Evolutionary conservation across 768 basidiomycete genomes (phyloP), one percentile per base, ranked within the genome.

Genomic region (Leccinum aurantiacum): DNA sequence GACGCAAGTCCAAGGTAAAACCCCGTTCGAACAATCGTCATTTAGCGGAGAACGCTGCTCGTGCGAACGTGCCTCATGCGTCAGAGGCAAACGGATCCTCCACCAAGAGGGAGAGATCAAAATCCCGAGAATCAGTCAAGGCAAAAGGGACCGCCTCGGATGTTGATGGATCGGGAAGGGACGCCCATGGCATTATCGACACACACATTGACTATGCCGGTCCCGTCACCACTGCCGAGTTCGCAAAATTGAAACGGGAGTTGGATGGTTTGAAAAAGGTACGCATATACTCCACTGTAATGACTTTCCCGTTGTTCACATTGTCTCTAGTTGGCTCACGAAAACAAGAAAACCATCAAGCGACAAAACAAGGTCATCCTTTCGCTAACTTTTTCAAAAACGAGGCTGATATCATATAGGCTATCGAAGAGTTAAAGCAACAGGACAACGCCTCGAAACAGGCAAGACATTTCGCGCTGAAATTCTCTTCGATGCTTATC

Each of bases 201-300:
- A 9, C 58, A 17, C 59, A 69, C 27, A 19, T 46, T 14, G 72
- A 68, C 13, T 71, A 68, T 29, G 62, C 46, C 46, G 79, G 79
- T 0, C 70, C 79, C 8, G 60, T 80, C 60, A 78, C 81, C 6
- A 67, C 72, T 13, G 77, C 80, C 13, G 85, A 87, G 65, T 78
- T 78, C 56, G 80, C 81, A n/a, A 78, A 77, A 38, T 71, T 87
- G 71, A 83, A 78, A 69, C 79, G 77, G 35, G 87, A 91, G 63
- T 66, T 87, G 5, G 86, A 88, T 52, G 58, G 62, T 6, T 75
- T 85, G 62, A 86, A 83, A 71, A 83, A 77, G 67, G 76, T 74
- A 35, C 54, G 67, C 61, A 59, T 52, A 63, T 41, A 56, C 24
- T 46, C 33, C n/a, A 15, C 29, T 11, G 14, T 19, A n/a, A 31